Base-by-base conservation (phyloP, 106 monocot genomes). In the Platanthera zijinensis region DNA sequence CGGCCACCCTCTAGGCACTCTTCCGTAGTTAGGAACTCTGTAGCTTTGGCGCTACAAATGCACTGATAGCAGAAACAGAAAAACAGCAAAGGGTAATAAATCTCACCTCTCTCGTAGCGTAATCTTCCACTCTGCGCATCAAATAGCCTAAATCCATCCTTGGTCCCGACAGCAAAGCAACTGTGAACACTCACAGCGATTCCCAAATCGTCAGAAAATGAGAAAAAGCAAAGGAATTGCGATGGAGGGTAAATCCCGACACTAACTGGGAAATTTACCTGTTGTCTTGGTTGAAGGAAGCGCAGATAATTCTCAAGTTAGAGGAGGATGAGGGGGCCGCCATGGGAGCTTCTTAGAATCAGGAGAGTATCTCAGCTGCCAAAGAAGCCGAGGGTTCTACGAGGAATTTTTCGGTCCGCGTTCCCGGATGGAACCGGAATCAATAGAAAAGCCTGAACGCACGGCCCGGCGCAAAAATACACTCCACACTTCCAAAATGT, bases 281-380 rank as follows among this genome's bases (percentile, higher is more conserved):
- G 89, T 86, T 86, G 52, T 92, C 93, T 83, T 96, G 92, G 76
- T 96, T 96, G 90, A 96, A 96, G 75, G 96, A 96, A 49, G 87
- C 92, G 80, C 90, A 90, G 77, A 87, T 63, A 75, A 95, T 78
- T 10, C 80, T 10, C 11, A 73, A 53, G 48, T 53, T 53, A 53
- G 80, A 19, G 25, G 82, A 80, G 28, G 80, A 69, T 10, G 73
- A 5, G 64, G 83, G 82, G 74, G 51, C 83, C 79, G 86, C 86
- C 86, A 86, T 89, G 8, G 74, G 84, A 77, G 54, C 56, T 39
- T 30, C 2, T 39, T 39, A 39, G 51, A 19, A 22, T 21, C 21
- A 21, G 21, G 22, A 62, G 22, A 62, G 25, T 25, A 62, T 2
- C 4, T 19, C 12, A 10, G 4, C 12, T 66, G 25, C 64, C 25